Evolutionary conservation across 192 early-diverging fungal species (phyloP), one percentile per base, ranked within the genome.

Genomic region (Podila epicladia): DNA sequence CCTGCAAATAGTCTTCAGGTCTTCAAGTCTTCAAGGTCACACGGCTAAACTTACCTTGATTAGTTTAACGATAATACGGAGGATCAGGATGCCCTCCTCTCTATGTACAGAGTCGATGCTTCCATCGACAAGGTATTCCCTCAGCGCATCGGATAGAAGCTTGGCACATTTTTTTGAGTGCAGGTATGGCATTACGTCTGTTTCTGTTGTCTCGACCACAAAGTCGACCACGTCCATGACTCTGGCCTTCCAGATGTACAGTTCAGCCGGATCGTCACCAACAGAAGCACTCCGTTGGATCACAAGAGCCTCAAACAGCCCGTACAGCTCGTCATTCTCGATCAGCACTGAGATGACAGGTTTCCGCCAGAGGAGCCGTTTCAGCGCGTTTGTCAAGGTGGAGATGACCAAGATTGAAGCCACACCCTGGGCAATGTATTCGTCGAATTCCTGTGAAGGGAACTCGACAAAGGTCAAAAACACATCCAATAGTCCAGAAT

Each of bases 101-200:
- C 77, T 33, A 64, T 80, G 77, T 51, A 80, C 77, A 60, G 77
- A 80, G 41, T 80, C 77, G n/a, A 80, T 80, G 49, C 67, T 80
- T 38, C 77, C 71, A 53, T 80, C 77, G 9, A 85, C 68, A 22
- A 82, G 67, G 24, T 72, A 71, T 51, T 80, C 75, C 24, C 73
- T 71, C 19, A 82, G 55, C 6, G 75, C 82, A 48, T 75, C 71
- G 1, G 84, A 72, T 22, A 80, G 71, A 31, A 80, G 64, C 49
- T 72, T 82, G 41, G 65, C 74, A 29, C 69, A 85, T 22, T 32
- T 55, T 55, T 75, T 82, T n/a, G 69, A 85, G 51, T 69, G 75
- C 7, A 80, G 69, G 55, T 85, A 78, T 29, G 64, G 69, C 67
- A 71, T 83, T 2, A 83, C 64, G 49, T 72, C 74, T 0, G 63